These are phyloP conservation scores for Luffa acutangula DNA, from an alignment of 306 rosid genomes.

Conservation along the genomic window DNA sequence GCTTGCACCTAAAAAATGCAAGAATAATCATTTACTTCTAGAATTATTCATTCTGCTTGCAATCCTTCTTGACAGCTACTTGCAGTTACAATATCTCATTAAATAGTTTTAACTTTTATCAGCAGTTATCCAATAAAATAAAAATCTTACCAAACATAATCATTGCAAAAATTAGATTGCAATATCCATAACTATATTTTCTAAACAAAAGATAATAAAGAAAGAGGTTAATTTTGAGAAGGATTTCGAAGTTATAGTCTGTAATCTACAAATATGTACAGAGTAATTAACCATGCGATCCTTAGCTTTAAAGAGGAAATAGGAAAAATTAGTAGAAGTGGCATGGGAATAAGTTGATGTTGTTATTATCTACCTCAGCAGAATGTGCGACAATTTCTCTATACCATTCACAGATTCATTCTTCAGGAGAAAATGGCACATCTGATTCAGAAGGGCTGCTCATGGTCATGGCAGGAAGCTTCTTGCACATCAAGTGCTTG, in stretches of 20 bases:
- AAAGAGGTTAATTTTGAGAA: neutral
- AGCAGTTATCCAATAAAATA: neutral
- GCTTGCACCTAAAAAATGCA: neutral
- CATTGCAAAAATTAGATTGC: neutral
- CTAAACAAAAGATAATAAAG: neutral
- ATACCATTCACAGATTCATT: conserved; percentile 14
- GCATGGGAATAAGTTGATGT: neutral
- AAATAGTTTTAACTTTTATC: neutral
- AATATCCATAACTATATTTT: neutral
- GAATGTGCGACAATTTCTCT: conserved; percentile 15
- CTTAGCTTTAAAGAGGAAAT: neutral
- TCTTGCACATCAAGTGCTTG: conserved; percentile 83
- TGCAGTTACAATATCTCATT: neutral
- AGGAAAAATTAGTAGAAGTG: neutral
- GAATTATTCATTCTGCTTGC: neutral
- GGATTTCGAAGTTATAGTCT: neutral
- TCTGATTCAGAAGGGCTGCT: conserved; percentile 33
- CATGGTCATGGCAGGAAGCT: conserved; percentile 34
- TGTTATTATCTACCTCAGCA: conserved; percentile 17
- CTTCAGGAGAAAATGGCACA: conserved; percentile 21
- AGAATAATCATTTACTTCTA: neutral
- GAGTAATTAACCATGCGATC: neutral
- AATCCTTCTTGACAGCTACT: neutral
- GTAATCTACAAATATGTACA: conserved; percentile 5
- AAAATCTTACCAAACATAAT: neutral